These are phyloP conservation scores for Fusarium foetens DNA, from an alignment of 2,329 filamentous ascomycete genomes.

Conservation along the genomic window DNA sequence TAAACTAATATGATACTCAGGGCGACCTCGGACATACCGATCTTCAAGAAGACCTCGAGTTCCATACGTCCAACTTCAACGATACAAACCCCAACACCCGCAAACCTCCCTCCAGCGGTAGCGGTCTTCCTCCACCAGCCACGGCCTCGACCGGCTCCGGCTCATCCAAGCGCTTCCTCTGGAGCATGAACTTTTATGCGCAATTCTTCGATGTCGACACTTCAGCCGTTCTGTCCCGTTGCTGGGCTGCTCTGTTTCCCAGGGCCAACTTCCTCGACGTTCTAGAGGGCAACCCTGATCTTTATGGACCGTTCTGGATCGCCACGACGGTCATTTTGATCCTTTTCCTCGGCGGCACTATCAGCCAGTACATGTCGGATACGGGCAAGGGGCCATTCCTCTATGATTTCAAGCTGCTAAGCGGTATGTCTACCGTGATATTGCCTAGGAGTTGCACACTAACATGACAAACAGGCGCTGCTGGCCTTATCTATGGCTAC, in stretches of 20 bases:
- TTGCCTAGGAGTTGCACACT: slow-evolving; percentile 1
- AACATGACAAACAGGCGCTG: slow-evolving; percentile 67
- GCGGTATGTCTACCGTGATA: slow-evolving; percentile 64
- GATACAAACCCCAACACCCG: slow-evolving; percentile 62
- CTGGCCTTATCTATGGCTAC: slow-evolving; percentile 95
- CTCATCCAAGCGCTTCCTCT: slow-evolving; percentile 86
- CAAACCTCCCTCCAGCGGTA: slow-evolving; percentile 56
- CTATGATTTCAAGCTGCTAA: slow-evolving; percentile 91
- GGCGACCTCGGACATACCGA: slow-evolving; percentile 98
- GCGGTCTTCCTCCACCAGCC: slow-evolving; percentile 67
- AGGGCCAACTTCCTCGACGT: slow-evolving; percentile 96
- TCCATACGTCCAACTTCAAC: slow-evolving; percentile 91
- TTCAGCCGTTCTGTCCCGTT: slow-evolving; percentile 84
- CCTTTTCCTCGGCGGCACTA: slow-evolving; percentile 92
- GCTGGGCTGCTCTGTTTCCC: slow-evolving; percentile 88
- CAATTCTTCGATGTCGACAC: slow-evolving; percentile 99
- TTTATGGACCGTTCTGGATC: slow-evolving; percentile 99
- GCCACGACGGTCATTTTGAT: slow-evolving; percentile 97
- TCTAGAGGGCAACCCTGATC: slow-evolving; percentile 93
- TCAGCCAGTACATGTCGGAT: slow-evolving; percentile 85
- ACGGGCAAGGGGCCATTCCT: slow-evolving; percentile 78
- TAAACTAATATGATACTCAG: slow-evolving; percentile 57
- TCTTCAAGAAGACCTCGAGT: slow-evolving; percentile 98
- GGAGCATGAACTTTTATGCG: slow-evolving; percentile 92
- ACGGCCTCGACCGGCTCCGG: slow-evolving; percentile 57